Conservation (phyloP, 2,329 filamentous ascomycete genomes). For the Ceratocystis destructans region DNA sequence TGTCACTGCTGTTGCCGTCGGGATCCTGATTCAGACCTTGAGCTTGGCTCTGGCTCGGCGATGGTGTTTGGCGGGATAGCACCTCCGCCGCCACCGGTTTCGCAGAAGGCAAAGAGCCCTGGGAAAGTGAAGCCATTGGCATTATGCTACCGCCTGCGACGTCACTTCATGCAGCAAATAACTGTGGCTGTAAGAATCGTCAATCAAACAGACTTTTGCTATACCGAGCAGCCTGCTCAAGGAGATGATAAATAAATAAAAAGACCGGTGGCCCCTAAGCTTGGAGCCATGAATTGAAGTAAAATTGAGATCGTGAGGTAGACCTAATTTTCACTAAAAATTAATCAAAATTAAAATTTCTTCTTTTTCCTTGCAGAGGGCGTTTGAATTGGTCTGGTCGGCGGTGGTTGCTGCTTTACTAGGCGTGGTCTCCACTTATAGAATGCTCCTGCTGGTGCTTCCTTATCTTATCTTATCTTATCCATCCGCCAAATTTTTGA, state of each 20-base stretch:
- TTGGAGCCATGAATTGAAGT: no score
- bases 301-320: no score
- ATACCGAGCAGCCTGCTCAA: not conserved
- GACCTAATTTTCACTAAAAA: no score
- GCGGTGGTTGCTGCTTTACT: not conserved
- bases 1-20: not conserved
- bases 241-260: no score
- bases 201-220: not conserved
- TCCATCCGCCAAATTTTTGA: conserved; percentile 18
- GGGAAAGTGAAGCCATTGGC: not conserved
- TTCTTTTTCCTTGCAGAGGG: not conserved
- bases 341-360: not conserved
- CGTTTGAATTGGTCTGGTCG: not conserved
- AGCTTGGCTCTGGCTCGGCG: not conserved
- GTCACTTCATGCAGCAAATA: not conserved
- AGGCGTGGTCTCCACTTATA: not conserved
- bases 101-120: not conserved
- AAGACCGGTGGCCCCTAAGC: no score
- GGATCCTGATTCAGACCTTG: not conserved
- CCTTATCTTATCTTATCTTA: conserved; percentile 15
- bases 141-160: not conserved
- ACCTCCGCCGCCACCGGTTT: not conserved
- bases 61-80: not conserved
- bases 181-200: not conserved
- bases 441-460: no score